These are phyloP conservation scores for Flaveria linearis DNA, from an alignment of 129 eudicot genomes.

Conservation along the genomic window DNA sequence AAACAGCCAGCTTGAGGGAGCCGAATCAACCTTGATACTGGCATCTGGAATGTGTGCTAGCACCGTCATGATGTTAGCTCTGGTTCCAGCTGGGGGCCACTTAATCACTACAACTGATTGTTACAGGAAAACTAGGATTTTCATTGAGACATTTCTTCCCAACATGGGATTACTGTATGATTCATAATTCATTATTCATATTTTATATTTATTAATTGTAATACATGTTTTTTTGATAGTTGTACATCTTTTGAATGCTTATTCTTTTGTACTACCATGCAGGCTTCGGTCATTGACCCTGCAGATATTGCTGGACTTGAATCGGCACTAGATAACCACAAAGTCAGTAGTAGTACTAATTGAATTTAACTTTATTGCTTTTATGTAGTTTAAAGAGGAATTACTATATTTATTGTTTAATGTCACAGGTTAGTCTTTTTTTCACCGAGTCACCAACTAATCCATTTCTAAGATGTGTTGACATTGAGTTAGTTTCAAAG, in stretches of 20 bases:
- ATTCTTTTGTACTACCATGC: conserved; percentile 22
- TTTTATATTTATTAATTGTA: background rate
- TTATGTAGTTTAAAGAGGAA: background rate
- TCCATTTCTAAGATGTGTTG: conserved; percentile 85
- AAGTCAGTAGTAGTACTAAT: conserved; percentile 49
- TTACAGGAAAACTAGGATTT: conserved; percentile 75
- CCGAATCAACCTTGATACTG: conserved; percentile 78
- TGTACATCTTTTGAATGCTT: background rate
- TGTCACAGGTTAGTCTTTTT: conserved; percentile 65
- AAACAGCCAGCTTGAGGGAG: conserved; percentile 90
- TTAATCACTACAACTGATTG: too few relatives aligned
- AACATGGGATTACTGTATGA: conserved; percentile 74
- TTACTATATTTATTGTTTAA: background rate
- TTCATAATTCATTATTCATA: conserved; percentile 3
- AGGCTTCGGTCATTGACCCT: conserved; percentile 85
- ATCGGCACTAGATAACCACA: conserved; percentile 51
- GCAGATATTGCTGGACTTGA: conserved; percentile 65
- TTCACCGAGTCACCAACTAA: conserved; percentile 94
- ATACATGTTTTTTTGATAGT: background rate
- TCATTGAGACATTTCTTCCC: conserved; percentile 80
- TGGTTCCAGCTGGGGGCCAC: too few relatives aligned
- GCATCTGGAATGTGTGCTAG: conserved; percentile 98
- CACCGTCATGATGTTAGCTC: conserved; percentile 71
- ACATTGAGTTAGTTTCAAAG: conserved; percentile 81
- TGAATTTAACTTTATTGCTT: background rate